Evolutionary conservation across 176 grass and related monocot species (phyloP).

Genomic region (Guadua angustifolia): DNA sequence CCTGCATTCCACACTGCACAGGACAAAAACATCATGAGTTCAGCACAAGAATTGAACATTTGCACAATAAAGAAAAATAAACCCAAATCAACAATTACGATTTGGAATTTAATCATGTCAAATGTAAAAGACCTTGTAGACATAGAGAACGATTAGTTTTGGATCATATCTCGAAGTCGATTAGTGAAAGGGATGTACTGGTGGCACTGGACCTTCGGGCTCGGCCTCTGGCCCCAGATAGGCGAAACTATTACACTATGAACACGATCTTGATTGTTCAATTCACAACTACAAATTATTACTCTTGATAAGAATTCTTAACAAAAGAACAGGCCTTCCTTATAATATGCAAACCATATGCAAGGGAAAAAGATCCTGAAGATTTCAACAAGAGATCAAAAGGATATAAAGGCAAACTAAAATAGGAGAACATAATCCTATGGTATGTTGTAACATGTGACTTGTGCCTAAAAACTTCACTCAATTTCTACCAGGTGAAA

Average conservation of each 20-base stretch:
- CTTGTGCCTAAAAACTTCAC: background rate
- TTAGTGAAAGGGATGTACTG: background rate
- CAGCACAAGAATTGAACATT: slow-evolving; percentile 2
- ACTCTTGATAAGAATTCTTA: background rate
- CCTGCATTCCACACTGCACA: slow-evolving; percentile 70
- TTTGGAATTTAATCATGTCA: background rate
- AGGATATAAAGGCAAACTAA: background rate
- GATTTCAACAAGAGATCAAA: background rate
- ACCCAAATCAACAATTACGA: background rate
- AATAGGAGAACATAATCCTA: background rate
- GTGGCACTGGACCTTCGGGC: background rate
- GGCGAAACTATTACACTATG: background rate
- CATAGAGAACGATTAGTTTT: background rate
- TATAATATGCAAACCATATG: background rate
- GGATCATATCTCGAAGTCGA: background rate
- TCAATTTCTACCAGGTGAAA: background rate
- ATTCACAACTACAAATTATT: background rate
- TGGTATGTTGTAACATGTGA: background rate
- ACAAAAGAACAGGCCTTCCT: background rate
- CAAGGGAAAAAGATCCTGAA: background rate
- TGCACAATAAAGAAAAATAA: background rate
- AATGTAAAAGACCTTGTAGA: background rate
- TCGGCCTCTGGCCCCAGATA: background rate
- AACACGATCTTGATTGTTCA: background rate
- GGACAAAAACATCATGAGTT: slow-evolving; percentile 25